Evolutionary conservation across 352 stramenopile species (phyloP), one percentile per base, ranked within the genome.

Genomic region (Globisporangium acanthophoron): DNA sequence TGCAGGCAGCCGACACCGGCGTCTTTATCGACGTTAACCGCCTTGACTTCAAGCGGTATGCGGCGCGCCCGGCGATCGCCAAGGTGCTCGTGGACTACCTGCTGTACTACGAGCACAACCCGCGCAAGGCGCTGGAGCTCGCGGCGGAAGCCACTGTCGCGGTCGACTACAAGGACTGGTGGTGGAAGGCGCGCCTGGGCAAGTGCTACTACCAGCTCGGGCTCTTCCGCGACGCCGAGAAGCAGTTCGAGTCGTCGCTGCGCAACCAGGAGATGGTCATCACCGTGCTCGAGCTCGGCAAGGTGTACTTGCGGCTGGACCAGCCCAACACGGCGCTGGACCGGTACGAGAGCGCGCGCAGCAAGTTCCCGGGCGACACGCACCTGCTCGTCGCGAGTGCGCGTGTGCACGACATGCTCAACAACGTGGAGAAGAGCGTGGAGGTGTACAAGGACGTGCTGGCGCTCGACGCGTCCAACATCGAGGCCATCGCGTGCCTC

Each of bases 191-290:
- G n/a, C 76, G 90, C 9, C 65, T 98, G 18, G 93, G 90, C 40
- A 97, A 97, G 65, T 97, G 90, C 71, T 98, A 98, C 76, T 97
- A 97, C 66, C 90, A 97, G 58, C 69, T 98, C 6, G 88, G 92
- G 11, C 74, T 98, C 24, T 91, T 96, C 45, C 85, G 93, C 18
- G 93, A 98, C 50, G 92, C 93, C 6, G 93, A 98, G 71, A 92
- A 96, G 71, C 91, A 98, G 66, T 93, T 97, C 43, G 80, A 94
- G 67, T 96, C 82, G 50, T 85, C 87, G 15, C 50, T 98, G 56
- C 78, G 85, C 11, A 88, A 86, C 50, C 89, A 97, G 50, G 71
- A 85, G 29, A 97, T 97, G 83, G 71, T 97, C 9, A 76, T 96
- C 62, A 97, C 87, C 1, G 88, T 88, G 39, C 65, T 98, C 20